Conservation (phyloP, 2,329 filamentous ascomycete genomes). For the Alternaria ethzedia region DNA sequence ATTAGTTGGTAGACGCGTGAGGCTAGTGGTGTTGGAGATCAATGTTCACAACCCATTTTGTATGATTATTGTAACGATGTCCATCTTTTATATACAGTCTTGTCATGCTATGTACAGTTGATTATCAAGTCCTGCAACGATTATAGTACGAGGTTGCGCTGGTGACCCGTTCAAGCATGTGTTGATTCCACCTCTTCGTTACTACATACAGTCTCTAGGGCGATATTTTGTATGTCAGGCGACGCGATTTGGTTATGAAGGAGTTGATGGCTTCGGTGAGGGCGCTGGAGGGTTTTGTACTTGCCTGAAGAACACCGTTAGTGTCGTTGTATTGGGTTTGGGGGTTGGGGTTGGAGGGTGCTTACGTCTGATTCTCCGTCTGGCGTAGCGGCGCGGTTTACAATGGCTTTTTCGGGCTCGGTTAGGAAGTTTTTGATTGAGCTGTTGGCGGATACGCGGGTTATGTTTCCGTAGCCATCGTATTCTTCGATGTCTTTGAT, state of each 20-base stretch:
- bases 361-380: constrained; percentile 14
- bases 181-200: background rate
- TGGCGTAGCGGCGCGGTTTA: constrained; percentile 12
- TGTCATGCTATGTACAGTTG: background rate
- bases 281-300: background rate
- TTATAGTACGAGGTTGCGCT: background rate
- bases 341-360: background rate
- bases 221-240: constrained; percentile 18
- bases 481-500: background rate
- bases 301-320: background rate
- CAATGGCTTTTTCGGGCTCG: constrained; percentile 17
- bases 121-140: background rate
- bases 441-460: background rate
- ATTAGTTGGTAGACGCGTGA: background rate
- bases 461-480: background rate
- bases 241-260: constrained; percentile 16
- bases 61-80: background rate
- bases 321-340: background rate
- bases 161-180: background rate
- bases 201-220: background rate
- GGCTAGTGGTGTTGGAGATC: background rate
- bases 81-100: background rate
- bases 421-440: constrained; percentile 5
- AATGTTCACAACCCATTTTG: background rate
- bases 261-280: constrained; percentile 12